Conservation (phyloP, 345 rosid genomes). For the Cardamine resedifolia region DNA sequence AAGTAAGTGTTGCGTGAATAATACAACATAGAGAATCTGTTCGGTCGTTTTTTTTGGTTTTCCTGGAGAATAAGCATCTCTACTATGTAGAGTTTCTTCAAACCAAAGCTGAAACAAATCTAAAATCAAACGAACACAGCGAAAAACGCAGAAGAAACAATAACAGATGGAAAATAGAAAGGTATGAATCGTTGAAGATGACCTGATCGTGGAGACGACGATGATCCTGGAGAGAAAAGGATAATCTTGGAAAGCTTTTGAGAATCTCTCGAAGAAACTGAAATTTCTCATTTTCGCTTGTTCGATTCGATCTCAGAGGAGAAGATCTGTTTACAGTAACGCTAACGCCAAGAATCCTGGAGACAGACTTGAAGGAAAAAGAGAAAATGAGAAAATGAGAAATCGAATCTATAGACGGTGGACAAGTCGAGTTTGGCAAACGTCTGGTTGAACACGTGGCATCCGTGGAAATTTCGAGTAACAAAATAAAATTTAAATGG, state of each 20-base stretch:
- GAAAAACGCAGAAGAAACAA: neutral
- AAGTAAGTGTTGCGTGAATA: constrained; percentile 28
- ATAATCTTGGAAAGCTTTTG: constrained; percentile 63
- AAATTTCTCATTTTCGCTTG: constrained; percentile 55
- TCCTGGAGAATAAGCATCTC: constrained; percentile 12
- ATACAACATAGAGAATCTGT: constrained; percentile 18
- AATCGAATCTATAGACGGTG: constrained; percentile 17
- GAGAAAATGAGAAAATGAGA: constrained; percentile 7
- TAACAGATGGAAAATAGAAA: neutral
- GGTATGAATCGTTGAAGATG: neutral
- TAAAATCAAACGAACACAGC: neutral
- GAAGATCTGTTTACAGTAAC: constrained; percentile 21
- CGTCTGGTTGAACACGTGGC: constrained; percentile 27
- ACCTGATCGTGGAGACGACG: constrained; percentile 85
- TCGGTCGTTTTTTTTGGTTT: too few relatives aligned
- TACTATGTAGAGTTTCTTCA: constrained; percentile 8
- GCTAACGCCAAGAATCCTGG: constrained; percentile 34
- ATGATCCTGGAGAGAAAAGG: constrained; percentile 69
- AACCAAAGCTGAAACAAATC: constrained; percentile 13
- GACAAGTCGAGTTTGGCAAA: constrained; percentile 17
- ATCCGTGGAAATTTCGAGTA: neutral
- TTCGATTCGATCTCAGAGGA: neutral
- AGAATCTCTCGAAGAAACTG: constrained; percentile 54
- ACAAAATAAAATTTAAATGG: neutral
- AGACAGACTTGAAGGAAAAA: too few relatives aligned